A percentile compares a stretch with the other conserved stretches of the same genome.
Evolutionary conservation across 257 asterid species (phyloP).

Genomic region (Avicennia marina): DNA sequence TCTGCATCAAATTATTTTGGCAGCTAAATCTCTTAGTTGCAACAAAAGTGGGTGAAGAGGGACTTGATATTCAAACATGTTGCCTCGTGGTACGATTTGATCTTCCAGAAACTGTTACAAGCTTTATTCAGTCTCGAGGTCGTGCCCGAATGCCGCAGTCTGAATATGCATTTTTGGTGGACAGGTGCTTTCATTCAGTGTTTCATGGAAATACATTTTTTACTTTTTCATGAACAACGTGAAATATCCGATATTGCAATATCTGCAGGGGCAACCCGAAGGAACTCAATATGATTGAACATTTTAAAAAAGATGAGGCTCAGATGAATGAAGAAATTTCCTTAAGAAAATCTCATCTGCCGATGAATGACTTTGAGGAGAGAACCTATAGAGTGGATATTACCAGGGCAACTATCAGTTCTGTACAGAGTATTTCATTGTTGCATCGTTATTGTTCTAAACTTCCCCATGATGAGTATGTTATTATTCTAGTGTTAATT

Average conservation of each 20-base stretch:
- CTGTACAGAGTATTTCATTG: conserved; percentile 68
- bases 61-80: conserved; percentile 98
- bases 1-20: conserved; percentile 24
- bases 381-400: conserved; percentile 58
- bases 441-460: conserved; percentile 88
- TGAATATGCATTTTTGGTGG: conserved; percentile 87
- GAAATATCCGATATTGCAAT: too few species aligned
- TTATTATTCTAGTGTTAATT: conserved; percentile 17
- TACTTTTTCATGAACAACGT: too few species aligned
- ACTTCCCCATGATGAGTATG: conserved; percentile 96
- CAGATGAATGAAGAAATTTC: conserved; percentile 77
- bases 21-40: conserved; percentile 95
- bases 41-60: conserved; percentile 99
- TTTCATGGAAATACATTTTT: conserved; percentile 18
- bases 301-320: conserved; percentile 63
- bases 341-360: conserved; percentile 44
- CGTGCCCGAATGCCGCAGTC: conserved; percentile 98
- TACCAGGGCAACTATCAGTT: conserved; percentile 88
- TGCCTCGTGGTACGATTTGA: conserved; percentile 98
- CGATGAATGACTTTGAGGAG: conserved; percentile 45
- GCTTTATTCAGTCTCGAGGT: conserved; percentile 97
- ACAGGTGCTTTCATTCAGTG: conserved; percentile 53
- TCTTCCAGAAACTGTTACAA: conserved; percentile 97
- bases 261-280: conserved; percentile 56
- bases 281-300: conserved; percentile 66